Evolutionary conservation across 23 red algal genomes (phyloP), one percentile per base, ranked within the genome.

Genomic region (Gracilaria caudata): DNA sequence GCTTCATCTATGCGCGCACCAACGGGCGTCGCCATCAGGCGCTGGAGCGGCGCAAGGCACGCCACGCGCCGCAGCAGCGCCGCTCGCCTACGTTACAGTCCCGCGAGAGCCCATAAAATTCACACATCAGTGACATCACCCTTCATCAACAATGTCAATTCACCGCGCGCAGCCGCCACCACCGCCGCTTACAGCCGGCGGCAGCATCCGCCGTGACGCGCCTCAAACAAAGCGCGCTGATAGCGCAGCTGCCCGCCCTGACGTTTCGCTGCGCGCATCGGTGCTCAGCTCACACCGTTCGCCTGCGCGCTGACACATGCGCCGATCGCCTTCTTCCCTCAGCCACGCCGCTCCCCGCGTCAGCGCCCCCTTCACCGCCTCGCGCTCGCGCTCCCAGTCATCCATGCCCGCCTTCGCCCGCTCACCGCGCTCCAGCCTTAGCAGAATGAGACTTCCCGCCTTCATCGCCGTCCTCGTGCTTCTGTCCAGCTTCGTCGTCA

Each of bases 1-100:
- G 92, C 41, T 87, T 78, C 64, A 94, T 88, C 35, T 94, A 94
- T 81, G 54, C 72, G 25, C 70, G 92, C 44, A 94, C 92, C 28
- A 94, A 94, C 73, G 38, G 68, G 38, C 49, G 92, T 24, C 59
- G 92, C 24, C 87, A 91, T 24, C 7, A 59, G 26, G 87, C 87
- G 63, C 51, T 91, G 66, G 21, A 53, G 72, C 74, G 46, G 39
- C 21, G 60, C 10, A 78, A 80, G 25, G 77, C 38, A 14, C 70
- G 32, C 21, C 13, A 30, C 21, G 16, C 61, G 28, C 61, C 7
- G 16, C 53, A 56, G 53, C 53, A 45, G 41, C n/a, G n/a, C n/a
- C n/a, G n/a, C n/a, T n/a, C n/a, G n/a, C n/a, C n/a, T n/a, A n/a
- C n/a, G n/a, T n/a, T n/a, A n/a, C n/a, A n/a, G n/a, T n/a, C n/a